Base-by-base conservation (phyloP, 208 protist species). In the Herpetomonas samuelpessoai region DNA sequence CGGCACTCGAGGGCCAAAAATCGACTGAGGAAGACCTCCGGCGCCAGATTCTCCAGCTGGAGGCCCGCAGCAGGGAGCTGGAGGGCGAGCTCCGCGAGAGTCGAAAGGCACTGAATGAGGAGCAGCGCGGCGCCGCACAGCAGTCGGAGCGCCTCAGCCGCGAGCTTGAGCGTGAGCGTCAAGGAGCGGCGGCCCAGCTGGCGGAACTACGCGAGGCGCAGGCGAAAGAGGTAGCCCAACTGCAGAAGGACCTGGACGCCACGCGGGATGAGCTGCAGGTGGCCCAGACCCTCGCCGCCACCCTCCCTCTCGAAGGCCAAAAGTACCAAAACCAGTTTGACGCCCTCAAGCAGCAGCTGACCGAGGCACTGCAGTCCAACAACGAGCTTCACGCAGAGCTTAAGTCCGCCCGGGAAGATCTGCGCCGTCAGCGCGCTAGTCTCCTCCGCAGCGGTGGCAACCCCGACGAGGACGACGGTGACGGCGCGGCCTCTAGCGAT, bases 201-300 rank as follows among this genome's bases (percentile, higher is more conserved):
- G 63, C 49, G 7, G 50, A 69, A 14, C 51, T 68, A 44, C 57
- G 73, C 49, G 31, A 4, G 9, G 25, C 65, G 22, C 72, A 86
- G 55, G 48, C 55, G 14, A 22, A 31, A 47, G 65, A 65, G 29
- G n/a, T 58, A 14, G 56, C 47, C n/a, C 18, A 19, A 12, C 18
- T 72, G 24, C 50, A 70, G 24, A 28, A 35, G 28, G 62, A 77
- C 51, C 50, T 72, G 50, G 70, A 71, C 28, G 63, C 71, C 1
- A 51, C 76, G 48, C 69, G 66, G 10, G 24, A 39, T 0, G 71
- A 78, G 60, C 60, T 88, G 38, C 66, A 81, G 41, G 74, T 65
- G 18, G 68, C 65, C 12, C 71, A 83, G 58, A 74, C 82, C 30
- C 58, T 82, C 25, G 82, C 78, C n/a, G 78, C 82, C 18, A 76